phyloP scores from a whole-genome alignment of 2,329 filamentous ascomycete species.

The Escovopsis weberi region DNA sequence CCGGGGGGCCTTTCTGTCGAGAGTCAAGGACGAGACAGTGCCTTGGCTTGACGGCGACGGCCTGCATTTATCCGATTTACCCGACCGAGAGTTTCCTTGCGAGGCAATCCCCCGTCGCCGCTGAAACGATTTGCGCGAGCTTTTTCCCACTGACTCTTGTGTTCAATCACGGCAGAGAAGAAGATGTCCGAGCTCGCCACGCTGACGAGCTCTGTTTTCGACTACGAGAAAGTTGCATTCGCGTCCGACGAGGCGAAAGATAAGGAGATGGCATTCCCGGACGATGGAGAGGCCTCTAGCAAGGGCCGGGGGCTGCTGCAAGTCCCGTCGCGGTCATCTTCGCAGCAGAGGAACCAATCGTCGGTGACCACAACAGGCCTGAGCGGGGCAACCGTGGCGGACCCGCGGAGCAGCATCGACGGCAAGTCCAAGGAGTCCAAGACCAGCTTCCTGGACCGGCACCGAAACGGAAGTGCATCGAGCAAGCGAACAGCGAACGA shows the following conservation, averaged over 20 bases:
- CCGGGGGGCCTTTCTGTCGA: too few relatives aligned
- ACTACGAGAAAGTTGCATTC: conserved; percentile 20
- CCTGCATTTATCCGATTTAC: too few relatives aligned
- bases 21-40: too few relatives aligned
- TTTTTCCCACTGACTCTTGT: not conserved
- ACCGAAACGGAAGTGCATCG: conserved; percentile 52
- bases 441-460: conserved; percentile 46
- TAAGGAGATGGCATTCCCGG: conserved; percentile 25
- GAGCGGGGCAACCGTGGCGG: conserved; percentile 44
- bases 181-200: conserved; percentile 20
- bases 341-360: conserved; percentile 41
- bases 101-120: not conserved
- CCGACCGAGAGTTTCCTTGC: too few relatives aligned
- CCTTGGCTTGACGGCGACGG: not conserved
- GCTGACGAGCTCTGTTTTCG: conserved; percentile 12
- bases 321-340: conserved; percentile 48
- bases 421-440: conserved; percentile 51
- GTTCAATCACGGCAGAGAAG: conserved; percentile 2
- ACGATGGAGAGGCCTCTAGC: conserved; percentile 29
- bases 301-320: conserved; percentile 39
- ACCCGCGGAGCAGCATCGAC: conserved; percentile 47
- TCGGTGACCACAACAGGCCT: conserved; percentile 45
- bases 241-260: conserved; percentile 28
- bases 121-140: too few relatives aligned
- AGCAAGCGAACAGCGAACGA: conserved; percentile 46